Evolutionary conservation across 2,329 filamentous ascomycete genomes (phyloP).

Genomic region (Aspergillus texensis): DNA sequence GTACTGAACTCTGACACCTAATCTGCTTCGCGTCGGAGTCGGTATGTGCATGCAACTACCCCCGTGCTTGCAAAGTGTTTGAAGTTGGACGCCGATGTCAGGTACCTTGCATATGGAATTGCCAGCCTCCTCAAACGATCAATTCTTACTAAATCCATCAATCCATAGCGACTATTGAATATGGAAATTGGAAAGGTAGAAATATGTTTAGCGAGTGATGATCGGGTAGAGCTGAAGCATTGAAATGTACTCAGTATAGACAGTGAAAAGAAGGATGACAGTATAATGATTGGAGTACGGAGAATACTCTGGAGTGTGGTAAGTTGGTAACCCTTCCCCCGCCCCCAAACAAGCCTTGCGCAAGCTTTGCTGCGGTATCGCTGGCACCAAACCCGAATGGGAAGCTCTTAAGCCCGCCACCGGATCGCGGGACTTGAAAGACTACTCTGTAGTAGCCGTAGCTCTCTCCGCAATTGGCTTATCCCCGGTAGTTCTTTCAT

Average conservation of each 20-base stretch:
- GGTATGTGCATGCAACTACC: background rate
- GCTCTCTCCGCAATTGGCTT: background rate
- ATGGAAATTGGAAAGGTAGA: too few species aligned
- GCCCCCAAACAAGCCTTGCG: constrained; percentile 11
- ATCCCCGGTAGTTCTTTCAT: background rate
- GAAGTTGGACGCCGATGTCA: background rate
- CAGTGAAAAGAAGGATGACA: too few species aligned
- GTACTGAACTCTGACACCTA: background rate
- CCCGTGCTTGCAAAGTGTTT: background rate
- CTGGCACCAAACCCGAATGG: background rate
- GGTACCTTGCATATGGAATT: background rate
- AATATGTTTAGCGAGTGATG: too few species aligned
- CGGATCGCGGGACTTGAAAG: background rate
- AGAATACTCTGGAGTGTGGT: background rate
- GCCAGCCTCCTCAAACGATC: background rate
- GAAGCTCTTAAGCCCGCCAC: background rate
- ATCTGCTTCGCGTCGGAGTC: background rate
- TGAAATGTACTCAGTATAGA: too few species aligned
- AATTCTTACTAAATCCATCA: background rate
- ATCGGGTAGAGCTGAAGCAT: too few species aligned
- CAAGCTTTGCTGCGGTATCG: background rate
- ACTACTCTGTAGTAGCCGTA: too few species aligned
- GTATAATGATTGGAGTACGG: background rate
- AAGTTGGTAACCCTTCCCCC: constrained; percentile 12
- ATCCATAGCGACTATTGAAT: too few species aligned